phyloP scores from a whole-genome alignment of 441 rosid genomes.

The Oxalis stricta region DNA sequence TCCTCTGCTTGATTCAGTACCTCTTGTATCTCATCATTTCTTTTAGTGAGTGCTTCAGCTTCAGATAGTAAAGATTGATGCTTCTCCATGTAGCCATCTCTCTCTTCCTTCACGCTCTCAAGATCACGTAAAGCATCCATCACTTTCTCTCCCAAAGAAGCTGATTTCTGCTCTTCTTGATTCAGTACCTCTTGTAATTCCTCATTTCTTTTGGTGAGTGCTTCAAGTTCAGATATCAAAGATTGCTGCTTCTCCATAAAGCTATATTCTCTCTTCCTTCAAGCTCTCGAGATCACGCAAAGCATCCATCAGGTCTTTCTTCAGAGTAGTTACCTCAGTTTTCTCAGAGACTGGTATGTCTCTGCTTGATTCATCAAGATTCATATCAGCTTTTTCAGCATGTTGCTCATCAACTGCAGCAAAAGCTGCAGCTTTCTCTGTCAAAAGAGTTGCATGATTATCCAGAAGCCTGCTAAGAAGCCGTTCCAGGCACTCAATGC shows the following conservation, averaged over 20 bases:
- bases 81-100: slow-evolving; percentile 47
- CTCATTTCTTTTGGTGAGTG: slow-evolving; percentile 36
- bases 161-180: slow-evolving; percentile 88
- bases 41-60: slow-evolving; percentile 48
- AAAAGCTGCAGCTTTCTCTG: slow-evolving; percentile 19
- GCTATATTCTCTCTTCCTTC: slow-evolving; percentile 68
- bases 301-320: slow-evolving; percentile 65
- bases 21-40: slow-evolving; percentile 51
- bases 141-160: slow-evolving; percentile 76
- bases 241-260: slow-evolving; percentile 48
- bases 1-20: slow-evolving; percentile 76
- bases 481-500: slow-evolving; percentile 51
- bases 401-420: slow-evolving; percentile 18
- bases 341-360: slow-evolving; percentile 31
- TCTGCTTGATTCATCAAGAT: slow-evolving; percentile 22
- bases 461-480: slow-evolving; percentile 61
- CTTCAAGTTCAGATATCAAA: slow-evolving; percentile 48
- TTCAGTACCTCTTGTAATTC: slow-evolving; percentile 58
- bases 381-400: slow-evolving; percentile 20
- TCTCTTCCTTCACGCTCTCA: slow-evolving; percentile 53
- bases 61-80: slow-evolving; percentile 49
- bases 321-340: slow-evolving; percentile 28
- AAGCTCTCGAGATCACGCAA: slow-evolving; percentile 37
- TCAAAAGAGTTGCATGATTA: slow-evolving; percentile 25
- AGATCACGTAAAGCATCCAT: slow-evolving; percentile 68